Percentiles rank a stretch among this genome's conserved stretches.
Evolutionary conservation across 129 eudicot genomes (phyloP).

Genomic region (Apium graveolens): DNA sequence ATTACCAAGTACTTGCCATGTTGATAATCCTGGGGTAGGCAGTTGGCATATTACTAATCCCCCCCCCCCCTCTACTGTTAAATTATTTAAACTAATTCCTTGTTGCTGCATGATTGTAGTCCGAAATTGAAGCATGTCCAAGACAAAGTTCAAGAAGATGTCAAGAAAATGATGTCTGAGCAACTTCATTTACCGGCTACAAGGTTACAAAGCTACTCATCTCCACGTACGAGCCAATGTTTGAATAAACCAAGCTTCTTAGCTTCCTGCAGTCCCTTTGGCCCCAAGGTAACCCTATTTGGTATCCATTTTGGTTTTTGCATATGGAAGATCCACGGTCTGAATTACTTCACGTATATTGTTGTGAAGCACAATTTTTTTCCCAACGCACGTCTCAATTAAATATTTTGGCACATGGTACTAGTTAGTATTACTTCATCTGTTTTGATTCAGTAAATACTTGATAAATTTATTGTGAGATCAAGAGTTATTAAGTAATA

Average conservation of each 20-base stretch:
- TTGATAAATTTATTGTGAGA: not conserved
- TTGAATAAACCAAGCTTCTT: constrained; percentile 52
- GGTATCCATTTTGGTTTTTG: not conserved
- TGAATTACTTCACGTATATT: not conserved
- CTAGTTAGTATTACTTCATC: not conserved
- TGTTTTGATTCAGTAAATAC: not conserved
- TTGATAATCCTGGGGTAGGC: constrained; percentile 70
- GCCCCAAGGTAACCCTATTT: constrained; percentile 55
- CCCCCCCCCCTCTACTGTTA: not conserved
- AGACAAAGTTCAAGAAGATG: constrained; percentile 65
- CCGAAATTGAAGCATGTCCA: constrained; percentile 66
- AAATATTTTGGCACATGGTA: not conserved
- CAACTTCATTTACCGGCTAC: constrained; percentile 49
- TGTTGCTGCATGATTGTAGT: constrained; percentile 36
- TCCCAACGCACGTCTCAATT: not conserved
- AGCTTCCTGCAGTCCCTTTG: constrained; percentile 84
- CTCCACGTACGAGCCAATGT: constrained; percentile 16
- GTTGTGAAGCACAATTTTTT: not conserved
- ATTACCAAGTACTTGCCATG: constrained; percentile 91
- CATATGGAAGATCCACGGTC: not conserved
- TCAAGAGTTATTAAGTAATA: not conserved
- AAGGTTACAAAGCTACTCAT: constrained; percentile 16
- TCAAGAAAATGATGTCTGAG: constrained; percentile 78
- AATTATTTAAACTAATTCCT: not conserved
- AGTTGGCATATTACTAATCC: not conserved